Conservation (phyloP, 495 filamentous ascomycete species). For the Astrothelium macrocarpum region DNA sequence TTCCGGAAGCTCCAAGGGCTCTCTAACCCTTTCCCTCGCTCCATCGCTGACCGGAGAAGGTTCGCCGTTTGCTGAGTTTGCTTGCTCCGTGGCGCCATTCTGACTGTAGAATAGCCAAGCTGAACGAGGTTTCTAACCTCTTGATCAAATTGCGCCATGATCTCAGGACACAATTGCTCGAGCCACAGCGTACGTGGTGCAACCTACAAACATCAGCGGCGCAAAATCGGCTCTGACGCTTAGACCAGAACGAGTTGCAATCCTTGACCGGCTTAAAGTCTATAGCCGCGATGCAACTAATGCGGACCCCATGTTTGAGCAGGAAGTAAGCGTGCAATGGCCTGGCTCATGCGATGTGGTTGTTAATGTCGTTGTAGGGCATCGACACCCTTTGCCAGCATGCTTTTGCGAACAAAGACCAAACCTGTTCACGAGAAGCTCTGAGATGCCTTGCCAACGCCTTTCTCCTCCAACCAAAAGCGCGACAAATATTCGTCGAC, state of each 20-base stretch:
- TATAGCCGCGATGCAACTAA: slow-evolving; percentile 60
- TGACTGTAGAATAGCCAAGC: slow-evolving; percentile 2
- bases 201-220: not conserved
- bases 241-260: slow-evolving; percentile 21
- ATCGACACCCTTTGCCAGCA: slow-evolving; percentile 62
- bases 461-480: slow-evolving; percentile 58
- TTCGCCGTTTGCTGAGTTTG: not conserved
- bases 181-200: slow-evolving; percentile 2
- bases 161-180: not conserved
- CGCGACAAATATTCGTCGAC: slow-evolving; percentile 73
- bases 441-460: slow-evolving; percentile 83
- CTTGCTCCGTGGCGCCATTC: not conserved
- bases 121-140: not conserved
- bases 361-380: slow-evolving; percentile 42
- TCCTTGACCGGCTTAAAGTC: slow-evolving; percentile 67
- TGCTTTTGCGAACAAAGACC: slow-evolving; percentile 46
- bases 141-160: not conserved
- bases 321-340: slow-evolving; percentile 42
- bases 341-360: not conserved
- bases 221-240: slow-evolving; percentile 3
- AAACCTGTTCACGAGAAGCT: slow-evolving; percentile 56
- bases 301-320: slow-evolving; percentile 73
- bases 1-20: not conserved
- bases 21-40: not conserved
- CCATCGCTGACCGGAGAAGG: not conserved